phyloP scores from a whole-genome alignment of 2,329 filamentous ascomycete species.

The Trichoderma semiorbis region DNA sequence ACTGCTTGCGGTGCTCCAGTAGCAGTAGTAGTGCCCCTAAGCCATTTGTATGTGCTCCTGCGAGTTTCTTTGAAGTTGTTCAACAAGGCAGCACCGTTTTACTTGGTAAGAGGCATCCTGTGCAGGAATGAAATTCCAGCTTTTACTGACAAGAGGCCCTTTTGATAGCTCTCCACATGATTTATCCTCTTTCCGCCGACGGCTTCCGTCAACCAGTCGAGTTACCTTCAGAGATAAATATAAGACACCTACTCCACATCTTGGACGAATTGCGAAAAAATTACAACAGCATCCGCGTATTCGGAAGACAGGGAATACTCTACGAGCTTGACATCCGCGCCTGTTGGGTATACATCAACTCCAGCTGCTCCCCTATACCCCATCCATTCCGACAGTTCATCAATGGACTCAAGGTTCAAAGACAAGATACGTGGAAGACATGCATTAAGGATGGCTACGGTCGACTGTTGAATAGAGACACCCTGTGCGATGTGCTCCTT shows the following conservation, averaged over 20 bases:
- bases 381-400: constrained; percentile 8
- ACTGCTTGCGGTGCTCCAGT: neutral
- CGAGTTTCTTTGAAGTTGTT: constrained; percentile 11
- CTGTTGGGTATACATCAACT: constrained; percentile 2
- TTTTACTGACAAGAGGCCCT: neutral
- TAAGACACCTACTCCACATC: neutral
- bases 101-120: constrained; percentile 1
- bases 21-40: neutral
- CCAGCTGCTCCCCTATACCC: neutral
- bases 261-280: neutral
- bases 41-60: constrained; percentile 12
- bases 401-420: neutral
- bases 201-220: neutral
- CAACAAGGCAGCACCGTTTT: neutral
- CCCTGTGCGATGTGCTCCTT: neutral
- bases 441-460: neutral
- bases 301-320: neutral
- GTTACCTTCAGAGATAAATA: neutral
- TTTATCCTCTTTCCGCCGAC: neutral
- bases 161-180: neutral
- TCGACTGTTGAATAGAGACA: neutral
- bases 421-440: neutral
- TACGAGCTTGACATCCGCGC: constrained; percentile 11
- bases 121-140: too few relatives aligned
- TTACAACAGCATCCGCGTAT: neutral